Evolutionary conservation across 441 rosid species (phyloP).

Genomic region (Arabidopsis hybrid): DNA sequence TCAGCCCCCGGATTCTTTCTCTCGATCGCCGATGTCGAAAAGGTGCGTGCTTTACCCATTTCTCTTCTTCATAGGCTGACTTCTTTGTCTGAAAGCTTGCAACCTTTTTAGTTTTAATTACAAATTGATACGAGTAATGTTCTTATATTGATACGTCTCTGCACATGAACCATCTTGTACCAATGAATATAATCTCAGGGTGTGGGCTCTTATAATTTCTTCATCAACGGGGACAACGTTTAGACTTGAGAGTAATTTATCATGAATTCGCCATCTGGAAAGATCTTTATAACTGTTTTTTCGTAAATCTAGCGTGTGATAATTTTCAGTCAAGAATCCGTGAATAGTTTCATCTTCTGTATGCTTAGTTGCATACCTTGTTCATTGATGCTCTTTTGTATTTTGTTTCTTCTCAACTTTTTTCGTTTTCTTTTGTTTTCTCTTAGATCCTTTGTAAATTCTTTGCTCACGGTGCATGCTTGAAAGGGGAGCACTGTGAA

Average conservation of each 20-base stretch:
- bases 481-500: conserved; percentile 95
- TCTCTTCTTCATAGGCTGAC: background rate
- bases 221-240: background rate
- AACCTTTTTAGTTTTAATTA: background rate
- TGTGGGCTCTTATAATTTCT: background rate
- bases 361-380: conserved; percentile 3
- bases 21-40: conserved; percentile 44
- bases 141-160: conserved; percentile 22
- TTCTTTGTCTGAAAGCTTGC: background rate
- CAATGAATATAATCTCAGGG: background rate
- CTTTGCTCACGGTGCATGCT: conserved; percentile 93
- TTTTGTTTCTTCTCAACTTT: background rate
- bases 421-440: background rate
- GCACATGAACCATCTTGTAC: background rate
- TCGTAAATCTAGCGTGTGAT: background rate
- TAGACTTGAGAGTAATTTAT: background rate
- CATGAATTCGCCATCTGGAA: conserved; percentile 3
- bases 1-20: background rate
- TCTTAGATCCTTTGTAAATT: conserved; percentile 86
- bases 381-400: background rate
- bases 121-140: background rate
- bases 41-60: conserved; percentile 30
- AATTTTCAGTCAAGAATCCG: background rate
- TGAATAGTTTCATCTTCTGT: conserved; percentile 23
- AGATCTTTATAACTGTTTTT: background rate